Evolutionary conservation across 257 asterid genomes (phyloP).

Genomic region (Przewalskia tangutica): DNA sequence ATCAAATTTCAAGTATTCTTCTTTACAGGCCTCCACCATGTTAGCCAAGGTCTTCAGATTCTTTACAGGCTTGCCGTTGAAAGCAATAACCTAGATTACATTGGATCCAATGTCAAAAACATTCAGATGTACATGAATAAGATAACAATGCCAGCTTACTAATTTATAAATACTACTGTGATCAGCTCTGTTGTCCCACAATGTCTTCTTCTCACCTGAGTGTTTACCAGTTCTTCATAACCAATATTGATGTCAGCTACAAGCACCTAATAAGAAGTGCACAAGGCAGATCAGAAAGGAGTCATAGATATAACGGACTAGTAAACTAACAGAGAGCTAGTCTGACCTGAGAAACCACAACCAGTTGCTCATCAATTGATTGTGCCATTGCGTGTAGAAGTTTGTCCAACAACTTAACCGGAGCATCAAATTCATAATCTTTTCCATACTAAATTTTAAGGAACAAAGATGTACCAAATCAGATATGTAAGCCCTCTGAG

Average conservation of each 20-base stretch:
- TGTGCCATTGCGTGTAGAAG: conserved; percentile 18
- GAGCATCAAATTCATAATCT: conserved; percentile 18
- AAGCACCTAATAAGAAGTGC: conserved; percentile 13
- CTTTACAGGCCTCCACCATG: conserved; percentile 20
- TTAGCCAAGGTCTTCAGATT: conserved; percentile 19
- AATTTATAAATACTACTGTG: background rate
- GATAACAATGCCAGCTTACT: background rate
- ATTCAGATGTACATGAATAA: background rate
- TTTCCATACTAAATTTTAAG: conserved; percentile 15
- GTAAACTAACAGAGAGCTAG: background rate
- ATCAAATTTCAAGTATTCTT: conserved; percentile 15
- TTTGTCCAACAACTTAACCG: conserved; percentile 17
- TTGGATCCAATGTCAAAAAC: background rate
- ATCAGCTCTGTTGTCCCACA: background rate
- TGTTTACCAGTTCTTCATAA: conserved; percentile 20
- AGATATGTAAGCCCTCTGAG: background rate
- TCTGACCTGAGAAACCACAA: conserved; percentile 21
- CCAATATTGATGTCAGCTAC: conserved; percentile 20
- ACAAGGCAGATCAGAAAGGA: background rate
- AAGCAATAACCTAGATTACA: conserved; percentile 14
- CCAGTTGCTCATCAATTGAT: conserved; percentile 17
- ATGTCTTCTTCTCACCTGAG: conserved; percentile 9
- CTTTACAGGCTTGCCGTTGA: conserved; percentile 15
- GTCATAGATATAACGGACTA: background rate
- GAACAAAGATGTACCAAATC: background rate